phyloP scores from a whole-genome alignment of 805 yeast genomes.

The Starmerella apicola region DNA sequence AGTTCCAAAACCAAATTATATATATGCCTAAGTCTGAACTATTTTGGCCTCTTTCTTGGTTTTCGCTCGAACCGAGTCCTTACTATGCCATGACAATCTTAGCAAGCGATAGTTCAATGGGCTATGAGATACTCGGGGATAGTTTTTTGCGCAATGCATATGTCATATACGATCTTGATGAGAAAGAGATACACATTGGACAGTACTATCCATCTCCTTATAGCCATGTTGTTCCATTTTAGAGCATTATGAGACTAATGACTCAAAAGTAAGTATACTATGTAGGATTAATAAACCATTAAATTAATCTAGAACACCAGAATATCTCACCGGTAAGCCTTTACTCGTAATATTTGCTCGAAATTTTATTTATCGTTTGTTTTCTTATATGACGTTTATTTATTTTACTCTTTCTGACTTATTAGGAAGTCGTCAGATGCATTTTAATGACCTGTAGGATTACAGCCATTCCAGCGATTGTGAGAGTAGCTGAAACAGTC shows the following conservation, averaged over 20 bases:
- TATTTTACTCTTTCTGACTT: no score
- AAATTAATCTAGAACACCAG: no score
- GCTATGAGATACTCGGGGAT: conserved; percentile 41
- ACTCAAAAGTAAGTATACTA: background rate
- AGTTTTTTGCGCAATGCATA: conserved; percentile 45
- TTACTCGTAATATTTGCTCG: no score
- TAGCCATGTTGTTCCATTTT: conserved; percentile 13
- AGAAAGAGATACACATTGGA: conserved; percentile 37
- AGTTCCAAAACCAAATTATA: conserved; percentile 42
- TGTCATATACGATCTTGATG: conserved; percentile 46
- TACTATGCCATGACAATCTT: conserved; percentile 24
- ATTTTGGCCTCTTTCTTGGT: conserved; percentile 26
- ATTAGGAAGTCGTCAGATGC: no score
- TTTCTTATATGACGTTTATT: no score
- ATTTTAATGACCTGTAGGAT: conserved; percentile 2
- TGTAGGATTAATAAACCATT: no score
- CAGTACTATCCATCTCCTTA: conserved; percentile 14
- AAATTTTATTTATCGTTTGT: no score
- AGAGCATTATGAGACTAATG: background rate
- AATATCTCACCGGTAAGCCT: no score
- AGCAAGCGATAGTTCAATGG: conserved; percentile 22
- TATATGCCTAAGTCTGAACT: conserved; percentile 34
- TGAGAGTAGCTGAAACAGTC: conserved; percentile 7
- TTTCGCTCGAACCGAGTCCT: conserved; percentile 18
- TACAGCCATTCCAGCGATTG: conserved; percentile 11